These are phyloP conservation scores for Saccharomycopsis hybrid DNA, from an alignment of 1,139 yeast species.

Conservation along the genomic window DNA sequence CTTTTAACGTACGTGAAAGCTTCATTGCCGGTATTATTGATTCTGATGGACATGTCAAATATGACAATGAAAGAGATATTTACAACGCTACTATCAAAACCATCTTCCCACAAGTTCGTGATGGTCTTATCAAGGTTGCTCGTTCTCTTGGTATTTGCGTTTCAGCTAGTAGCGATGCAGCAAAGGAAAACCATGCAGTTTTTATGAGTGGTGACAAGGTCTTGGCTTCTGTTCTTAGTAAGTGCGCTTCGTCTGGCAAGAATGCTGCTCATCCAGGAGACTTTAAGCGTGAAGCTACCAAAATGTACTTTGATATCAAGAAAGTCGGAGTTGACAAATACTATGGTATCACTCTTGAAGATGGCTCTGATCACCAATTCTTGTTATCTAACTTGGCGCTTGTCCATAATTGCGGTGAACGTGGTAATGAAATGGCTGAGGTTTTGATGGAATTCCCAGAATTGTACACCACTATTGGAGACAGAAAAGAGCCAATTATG, in stretches of 20 bases:
- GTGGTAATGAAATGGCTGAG: constrained; percentile 99
- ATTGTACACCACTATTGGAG: constrained; percentile 80
- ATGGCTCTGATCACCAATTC: constrained; percentile 36
- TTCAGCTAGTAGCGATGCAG: constrained; percentile 23
- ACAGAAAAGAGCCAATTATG: constrained; percentile 98
- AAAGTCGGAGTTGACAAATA: constrained; percentile 30
- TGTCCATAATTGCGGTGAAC: constrained; percentile 63
- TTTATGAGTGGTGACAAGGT: constrained; percentile 24
- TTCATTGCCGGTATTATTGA: constrained; percentile 39
- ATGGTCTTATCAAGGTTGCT: constrained; percentile 32
- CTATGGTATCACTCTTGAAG: constrained; percentile 36
- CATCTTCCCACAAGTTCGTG: constrained; percentile 28
- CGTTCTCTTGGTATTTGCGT: constrained; percentile 36
- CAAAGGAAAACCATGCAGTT: constrained; percentile 21
- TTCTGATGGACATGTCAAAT: constrained; percentile 30
- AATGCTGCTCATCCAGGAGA: constrained; percentile 14
- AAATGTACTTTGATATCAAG: constrained; percentile 29
- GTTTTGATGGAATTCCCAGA: constrained; percentile 99
- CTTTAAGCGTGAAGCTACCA: constrained; percentile 26
- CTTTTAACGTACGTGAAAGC: constrained; percentile 32
- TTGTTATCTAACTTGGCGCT: constrained; percentile 33
- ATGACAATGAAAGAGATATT: constrained; percentile 20
- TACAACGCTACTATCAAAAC: constrained; percentile 30
- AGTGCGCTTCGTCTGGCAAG: constrained; percentile 23
- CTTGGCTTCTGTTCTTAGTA: constrained; percentile 25